These are phyloP conservation scores for Crithidia mellificae DNA, from an alignment of 208 protist species.

Conservation along the genomic window DNA sequence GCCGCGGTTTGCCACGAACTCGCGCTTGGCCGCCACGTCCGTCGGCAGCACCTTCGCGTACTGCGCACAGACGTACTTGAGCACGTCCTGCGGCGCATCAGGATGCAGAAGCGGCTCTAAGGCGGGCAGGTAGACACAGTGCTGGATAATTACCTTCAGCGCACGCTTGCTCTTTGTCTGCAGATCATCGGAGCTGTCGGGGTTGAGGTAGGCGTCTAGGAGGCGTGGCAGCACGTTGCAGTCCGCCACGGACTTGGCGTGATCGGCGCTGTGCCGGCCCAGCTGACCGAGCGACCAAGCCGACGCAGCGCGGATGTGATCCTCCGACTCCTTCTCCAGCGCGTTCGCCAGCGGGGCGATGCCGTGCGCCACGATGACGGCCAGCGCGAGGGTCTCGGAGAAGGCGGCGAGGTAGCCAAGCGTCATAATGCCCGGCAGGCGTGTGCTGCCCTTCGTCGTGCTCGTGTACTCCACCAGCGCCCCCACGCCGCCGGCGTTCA, in stretches of 20 bases:
- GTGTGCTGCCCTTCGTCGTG: constrained; percentile 87
- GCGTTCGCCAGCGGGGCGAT: constrained; percentile 91
- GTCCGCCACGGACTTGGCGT: constrained; percentile 96
- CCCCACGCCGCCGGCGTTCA: constrained; percentile 97
- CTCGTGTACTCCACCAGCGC: constrained; percentile 98
- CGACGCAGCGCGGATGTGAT: constrained; percentile 95
- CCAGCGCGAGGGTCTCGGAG: constrained; percentile 96
- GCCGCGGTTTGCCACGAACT: constrained; percentile 96
- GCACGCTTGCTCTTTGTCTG: constrained; percentile 95
- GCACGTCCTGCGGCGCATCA: constrained; percentile 94
- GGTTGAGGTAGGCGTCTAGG: constrained; percentile 90
- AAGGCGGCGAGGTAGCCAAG: constrained; percentile 98
- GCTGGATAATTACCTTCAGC: constrained; percentile 96
- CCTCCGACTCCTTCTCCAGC: constrained; percentile 93
- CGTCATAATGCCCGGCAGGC: constrained; percentile 97
- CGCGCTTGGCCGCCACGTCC: constrained; percentile 95
- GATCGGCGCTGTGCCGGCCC: constrained; percentile 96
- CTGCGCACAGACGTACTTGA: constrained; percentile 97
- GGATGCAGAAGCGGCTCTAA: constrained; percentile 96
- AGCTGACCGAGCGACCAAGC: constrained; percentile 96
- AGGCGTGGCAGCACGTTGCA: constrained; percentile 95
- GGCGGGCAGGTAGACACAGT: constrained; percentile 95
- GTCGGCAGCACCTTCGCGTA: constrained; percentile 98
- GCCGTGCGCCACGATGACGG: constrained; percentile 95
- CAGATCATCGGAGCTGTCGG: constrained; percentile 94